Evolutionary conservation across 257 asterid genomes (phyloP), one percentile per base, ranked within the genome.

Genomic region (Thymus quinquecostatus): DNA sequence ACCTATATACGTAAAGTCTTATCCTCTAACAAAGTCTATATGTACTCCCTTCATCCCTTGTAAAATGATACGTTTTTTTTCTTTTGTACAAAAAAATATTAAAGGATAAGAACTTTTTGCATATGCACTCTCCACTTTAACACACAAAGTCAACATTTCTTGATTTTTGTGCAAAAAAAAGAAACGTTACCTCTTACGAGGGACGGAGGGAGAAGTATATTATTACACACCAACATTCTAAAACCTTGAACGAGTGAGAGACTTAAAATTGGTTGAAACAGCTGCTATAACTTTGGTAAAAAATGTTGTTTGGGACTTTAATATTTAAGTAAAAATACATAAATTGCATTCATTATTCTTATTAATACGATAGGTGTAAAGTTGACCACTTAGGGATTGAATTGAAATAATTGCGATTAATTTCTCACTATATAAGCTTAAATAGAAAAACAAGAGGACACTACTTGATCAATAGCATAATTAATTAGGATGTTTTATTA

Each of bases 401-500:
- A 56, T n/a, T 13, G 30, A 57, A 44, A 11, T 6, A 53, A 71
- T 70, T 58, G 75, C 38, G 56, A 3, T 71, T 60, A 21, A 60
- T 10, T 36, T 54, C 49, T 27, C 32, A 14, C 44, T 71, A 21
- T 21, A 21, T 21, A 60, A 36, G 10, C 14, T 64, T 11, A 1
- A 38, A 61, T 61, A 36, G 45, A 10, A 12, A 49, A 49, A 48
- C 13, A 0, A 32, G 48, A 14, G 43, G 50, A 36, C 12, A 8
- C 34, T 21, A 21, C 21, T 21, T 21, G 21, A 21, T 28, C 48
- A 30, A 49, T 49, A 10, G 13, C 41, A 2, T 36, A 49, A 14
- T 62, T 11, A 72, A 9, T 70, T 32, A 9, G 7, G 8, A 45
- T 21, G 21, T 21, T 21, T 32, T 21, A 3, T 34, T 36, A 13